Evolutionary conservation across 345 rosid genomes (phyloP), one percentile per base, ranked within the genome.

Genomic region (Camelina neglecta): DNA sequence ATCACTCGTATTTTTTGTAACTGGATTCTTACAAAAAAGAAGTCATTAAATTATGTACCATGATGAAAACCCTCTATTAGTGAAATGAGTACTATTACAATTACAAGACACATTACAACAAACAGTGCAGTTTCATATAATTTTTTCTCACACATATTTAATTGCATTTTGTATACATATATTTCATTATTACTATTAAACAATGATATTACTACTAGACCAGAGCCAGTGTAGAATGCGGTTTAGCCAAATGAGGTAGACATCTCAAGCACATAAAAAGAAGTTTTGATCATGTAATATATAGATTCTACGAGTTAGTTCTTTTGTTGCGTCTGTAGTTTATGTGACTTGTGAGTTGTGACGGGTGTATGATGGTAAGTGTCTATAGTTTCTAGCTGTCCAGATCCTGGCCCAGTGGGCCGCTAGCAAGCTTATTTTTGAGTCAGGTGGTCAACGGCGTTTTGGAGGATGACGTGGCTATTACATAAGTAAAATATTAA

Each of bases 371-470:
- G 54, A 59, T 59, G 60, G 16, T 48, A 48, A 59, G 42, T 60
- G 59, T 59, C 57, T 18, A 18, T 18, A 18, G 18, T 18, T 18
- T 18, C 18, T 18, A 18, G 18, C 18, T 18, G 59, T 7, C 35
- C 15, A 23, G 4, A 24, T 68, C 4, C 2, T 20, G 59, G 49
- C 33, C 72, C 72, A 65, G 38, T 74, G 65, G 49, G 38, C 65
- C n/a, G 2, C n/a, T 42, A 0, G 18, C 24, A 12, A 9, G 3
- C 5, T 4, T 33, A 18, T 12, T 67, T 65, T 47, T 21, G 6
- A 12, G 9, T 4, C 41, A 24, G n/a, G 48, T 18, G 31, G 66
- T 50, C 31, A 65, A 65, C 42, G 58, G 24, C 18, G 10, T 38
- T 24, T 24, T 38, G 39, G 16, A 58, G 36, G 18, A 31, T 16